Percentiles rank a stretch among this genome's conserved stretches.
Evolutionary conservation across 257 asterid genomes (phyloP).

Genomic region (Ehretia macrophylla): DNA sequence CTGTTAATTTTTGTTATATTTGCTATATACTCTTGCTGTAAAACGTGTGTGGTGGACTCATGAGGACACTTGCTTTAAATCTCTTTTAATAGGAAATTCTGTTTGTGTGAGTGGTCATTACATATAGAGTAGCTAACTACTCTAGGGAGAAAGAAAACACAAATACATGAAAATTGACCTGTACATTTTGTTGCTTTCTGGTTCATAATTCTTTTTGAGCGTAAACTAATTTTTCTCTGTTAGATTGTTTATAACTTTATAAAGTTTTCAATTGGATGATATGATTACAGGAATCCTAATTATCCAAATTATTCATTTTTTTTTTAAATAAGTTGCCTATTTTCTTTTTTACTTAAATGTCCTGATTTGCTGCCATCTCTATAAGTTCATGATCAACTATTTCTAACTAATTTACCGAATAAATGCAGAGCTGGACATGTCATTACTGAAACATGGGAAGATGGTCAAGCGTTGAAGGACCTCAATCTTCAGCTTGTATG

Average conservation of each 20-base stretch:
- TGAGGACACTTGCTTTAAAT: too few species aligned
- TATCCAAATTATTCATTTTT: background rate
- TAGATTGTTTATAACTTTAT: too few species aligned
- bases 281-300: background rate
- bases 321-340: background rate
- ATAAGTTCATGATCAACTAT: background rate
- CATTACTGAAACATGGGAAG: conserved; percentile 99
- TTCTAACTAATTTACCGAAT: conserved; percentile 5
- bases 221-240: background rate
- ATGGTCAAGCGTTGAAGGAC: conserved; percentile 89
- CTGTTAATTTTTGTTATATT: too few species aligned
- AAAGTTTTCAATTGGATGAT: background rate
- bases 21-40: too few species aligned
- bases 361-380: background rate
- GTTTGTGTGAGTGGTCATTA: too few species aligned
- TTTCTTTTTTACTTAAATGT: background rate
- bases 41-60: too few species aligned
- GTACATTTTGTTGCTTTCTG: background rate
- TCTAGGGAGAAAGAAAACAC: background rate
- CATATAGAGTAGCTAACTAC: background rate
- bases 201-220: too few species aligned
- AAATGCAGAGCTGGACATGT: conserved; percentile 86
- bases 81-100: too few species aligned
- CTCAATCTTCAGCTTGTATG: conserved; percentile 92
- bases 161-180: background rate